Evolutionary conservation across 2,329 filamentous ascomycete species (phyloP), one percentile per base, ranked within the genome.

Genomic region (Gaeumannomyces sp.): DNA sequence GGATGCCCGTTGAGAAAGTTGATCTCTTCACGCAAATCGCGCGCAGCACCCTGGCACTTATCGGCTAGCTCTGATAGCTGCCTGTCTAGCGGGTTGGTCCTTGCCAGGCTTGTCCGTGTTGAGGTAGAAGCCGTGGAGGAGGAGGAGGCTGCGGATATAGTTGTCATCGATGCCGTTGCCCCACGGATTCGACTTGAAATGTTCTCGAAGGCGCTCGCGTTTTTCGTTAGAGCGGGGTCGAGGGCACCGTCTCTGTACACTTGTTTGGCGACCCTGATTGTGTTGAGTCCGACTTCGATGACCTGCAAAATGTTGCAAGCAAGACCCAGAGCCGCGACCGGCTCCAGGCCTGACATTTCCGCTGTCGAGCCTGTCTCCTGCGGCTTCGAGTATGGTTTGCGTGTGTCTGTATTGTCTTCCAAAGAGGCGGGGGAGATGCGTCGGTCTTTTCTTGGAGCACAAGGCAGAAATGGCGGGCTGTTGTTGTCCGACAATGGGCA

Each of bases 251-350:
- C 66, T 7, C 67, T 59, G 58, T 72, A 72, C 5, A 72, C 61
- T 2, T 58, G 45, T 58, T 67, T 69, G 56, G 60, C 67, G 31
- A 71, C 38, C 1, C 33, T 31, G 25, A 69, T 60, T 1, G 67
- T 68, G 25, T 71, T 68, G 14, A 60, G 66, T 0, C 65, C 70
- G 25, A 69, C 67, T 27, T 62, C 66, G 33, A 72, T 68, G 38
- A 70, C 64, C 33, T 72, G 68, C 35, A 73, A 66, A 14, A 71
- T 69, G 66, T 70, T 70, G 66, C 69, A 70, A n/a, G 69, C 70
- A 8, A 72, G 57, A 60, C 70, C 66, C 13, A 72, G 64, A 19
- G 68, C 69, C 35, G 60, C 33, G 22, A 61, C 33, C 10, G 60
- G 60, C 60, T 71, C 67, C 28, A 69, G 65, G 25, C 61, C 61